Evolutionary conservation across 441 rosid species (phyloP).

Genomic region (Jatropha multifida): DNA sequence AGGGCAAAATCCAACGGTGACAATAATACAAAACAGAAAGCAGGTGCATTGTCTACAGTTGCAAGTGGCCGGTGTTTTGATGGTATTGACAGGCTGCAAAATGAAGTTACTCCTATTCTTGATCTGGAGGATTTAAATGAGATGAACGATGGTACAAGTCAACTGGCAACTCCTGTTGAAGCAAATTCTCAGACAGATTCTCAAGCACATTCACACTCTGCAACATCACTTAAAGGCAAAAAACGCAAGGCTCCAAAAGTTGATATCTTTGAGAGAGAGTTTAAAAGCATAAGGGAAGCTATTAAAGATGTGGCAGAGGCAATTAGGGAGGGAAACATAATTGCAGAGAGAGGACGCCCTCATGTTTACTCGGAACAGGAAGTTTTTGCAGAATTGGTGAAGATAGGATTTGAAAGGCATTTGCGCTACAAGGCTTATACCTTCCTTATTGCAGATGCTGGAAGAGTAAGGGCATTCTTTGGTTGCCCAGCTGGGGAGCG

Average conservation of each 20-base stretch:
- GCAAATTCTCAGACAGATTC: conserved; percentile 24
- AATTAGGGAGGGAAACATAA: conserved; percentile 28
- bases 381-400: conserved; percentile 30
- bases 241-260: conserved; percentile 17
- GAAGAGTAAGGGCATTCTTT: conserved; percentile 25
- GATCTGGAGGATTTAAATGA: conserved; percentile 25
- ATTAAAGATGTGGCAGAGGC: conserved; percentile 31
- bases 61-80: conserved; percentile 7
- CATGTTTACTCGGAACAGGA: conserved; percentile 29
- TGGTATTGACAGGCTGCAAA: conserved; percentile 11
- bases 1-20: conserved; percentile 12
- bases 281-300: conserved; percentile 25
- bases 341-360: conserved; percentile 29
- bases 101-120: conserved; percentile 12
- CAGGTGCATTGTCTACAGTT: conserved; percentile 5
- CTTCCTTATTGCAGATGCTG: conserved; percentile 27
- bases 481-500: conserved; percentile 29
- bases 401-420: conserved; percentile 20
- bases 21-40: conserved; percentile 6
- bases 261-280: conserved; percentile 24
- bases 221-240: conserved; percentile 26
- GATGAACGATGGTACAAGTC: conserved; percentile 29
- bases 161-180: conserved; percentile 21
- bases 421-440: conserved; percentile 26
- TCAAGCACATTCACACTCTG: conserved; percentile 20